Evolutionary conservation across 345 rosid genomes (phyloP), one percentile per base, ranked within the genome.

Genomic region (Eucalyptus globulus): DNA sequence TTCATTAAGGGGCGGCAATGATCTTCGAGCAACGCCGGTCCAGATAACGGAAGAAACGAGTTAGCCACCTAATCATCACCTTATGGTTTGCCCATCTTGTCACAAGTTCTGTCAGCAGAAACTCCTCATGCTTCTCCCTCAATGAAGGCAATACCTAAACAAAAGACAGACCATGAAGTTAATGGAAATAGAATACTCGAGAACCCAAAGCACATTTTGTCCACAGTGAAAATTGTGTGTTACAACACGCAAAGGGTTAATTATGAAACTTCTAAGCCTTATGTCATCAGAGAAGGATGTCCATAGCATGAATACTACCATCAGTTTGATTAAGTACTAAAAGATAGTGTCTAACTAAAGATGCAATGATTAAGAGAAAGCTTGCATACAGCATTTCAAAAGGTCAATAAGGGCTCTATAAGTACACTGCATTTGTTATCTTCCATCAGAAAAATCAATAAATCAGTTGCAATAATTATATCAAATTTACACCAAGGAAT

Each of bases 31-130:
- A 87, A 92, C 91, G 89, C 31, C 95, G 93, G 43, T 95, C 95
- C 47, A 95, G 93, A 88, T 91, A 93, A 88, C 90, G 60, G 86
- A 95, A 95, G 92, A 95, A 93, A 31, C 94, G 91, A 31, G 90
- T 89, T 76, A 95, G 89, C 96, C 95, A 93, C 89, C 94, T 90
- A 88, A 91, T 93, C 94, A 94, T 91, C 87, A 90, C 87, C 91
- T 94, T 94, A 89, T 95, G 94, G 88, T 93, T 94, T 89, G 90
- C 88, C 97, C 95, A 95, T 67, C 97, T 93, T 47, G 81, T 90
- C 80, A 91, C 95, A 65, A 94, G 91, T 88, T 95, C 97, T 89
- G 92, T 90, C 88, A 95, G 89, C 95, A 95, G 90, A 89, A 91
- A 92, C 87, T 94, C 97, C 65, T 94, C 95, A 87, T 94, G 93